Percentiles rank a stretch among this genome's conserved stretches.
phyloP scores from a whole-genome alignment of 805 yeast genomes.

The Starmerella apis region DNA sequence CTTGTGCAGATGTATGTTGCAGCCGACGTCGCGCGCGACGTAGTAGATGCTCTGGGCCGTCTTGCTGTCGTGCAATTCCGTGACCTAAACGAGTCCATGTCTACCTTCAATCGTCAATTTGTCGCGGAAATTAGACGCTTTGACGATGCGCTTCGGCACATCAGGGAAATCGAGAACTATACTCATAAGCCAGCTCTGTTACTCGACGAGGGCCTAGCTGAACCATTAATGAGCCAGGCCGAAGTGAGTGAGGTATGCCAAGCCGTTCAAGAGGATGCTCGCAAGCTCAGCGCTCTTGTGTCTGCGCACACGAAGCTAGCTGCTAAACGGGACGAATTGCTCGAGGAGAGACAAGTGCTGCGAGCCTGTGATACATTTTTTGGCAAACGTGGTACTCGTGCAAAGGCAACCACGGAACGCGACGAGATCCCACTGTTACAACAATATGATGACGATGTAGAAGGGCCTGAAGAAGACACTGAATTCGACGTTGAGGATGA shows the following conservation, averaged over 20 bases:
- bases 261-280: conserved; percentile 56
- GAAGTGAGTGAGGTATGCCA: conserved; percentile 61
- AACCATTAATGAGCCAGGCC: conserved; percentile 34
- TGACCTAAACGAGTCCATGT: conserved; percentile 69
- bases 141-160: conserved; percentile 53
- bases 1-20: conserved; percentile 85
- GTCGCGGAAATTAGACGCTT: conserved; percentile 75
- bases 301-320: conserved; percentile 57
- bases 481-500: conserved; percentile 24
- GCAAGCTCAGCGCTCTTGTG: conserved; percentile 56
- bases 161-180: conserved; percentile 15
- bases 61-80: conserved; percentile 76
- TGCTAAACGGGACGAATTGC: conserved; percentile 47
- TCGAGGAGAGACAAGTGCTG: conserved; percentile 60
- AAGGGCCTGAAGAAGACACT: conserved; percentile 3
- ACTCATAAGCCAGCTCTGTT: neutral
- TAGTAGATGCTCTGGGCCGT: conserved; percentile 71
- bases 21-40: conserved; percentile 75
- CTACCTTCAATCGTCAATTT: conserved; percentile 77
- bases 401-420: neutral
- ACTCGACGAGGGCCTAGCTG: conserved; percentile 8
- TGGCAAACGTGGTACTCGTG: conserved; percentile 18
- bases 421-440: conserved; percentile 33
- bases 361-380: conserved; percentile 39
- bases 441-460: conserved; percentile 9